These are phyloP conservation scores for Russula sp. DNA, from an alignment of 768 basidiomycete species.

Conservation along the genomic window DNA sequence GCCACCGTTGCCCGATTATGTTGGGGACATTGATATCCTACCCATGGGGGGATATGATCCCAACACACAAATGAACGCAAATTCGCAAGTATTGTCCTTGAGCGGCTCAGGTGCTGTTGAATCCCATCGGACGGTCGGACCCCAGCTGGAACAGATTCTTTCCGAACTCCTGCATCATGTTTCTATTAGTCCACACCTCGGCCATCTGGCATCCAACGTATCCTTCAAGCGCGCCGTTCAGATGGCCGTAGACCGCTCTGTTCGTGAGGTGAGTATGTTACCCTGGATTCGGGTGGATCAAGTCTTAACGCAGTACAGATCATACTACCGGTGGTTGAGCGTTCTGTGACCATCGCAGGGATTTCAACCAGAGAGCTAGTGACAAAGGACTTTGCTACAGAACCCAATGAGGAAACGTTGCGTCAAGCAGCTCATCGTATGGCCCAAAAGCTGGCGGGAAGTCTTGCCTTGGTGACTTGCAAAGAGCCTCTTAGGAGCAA, in stretches of 20 bases:
- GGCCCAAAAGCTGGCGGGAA: slow-evolving; percentile 96
- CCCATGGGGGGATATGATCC: slow-evolving; percentile 69
- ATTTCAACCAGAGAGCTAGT: slow-evolving; percentile 96
- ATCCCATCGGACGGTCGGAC: slow-evolving; percentile 58
- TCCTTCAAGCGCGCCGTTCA: slow-evolving; percentile 88
- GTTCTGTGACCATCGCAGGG: slow-evolving; percentile 96
- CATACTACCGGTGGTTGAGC: slow-evolving; percentile 93
- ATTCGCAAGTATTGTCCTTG: slow-evolving; percentile 58
- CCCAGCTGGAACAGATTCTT: slow-evolving; percentile 80
- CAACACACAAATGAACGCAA: slow-evolving; percentile 41
- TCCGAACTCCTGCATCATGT: slow-evolving; percentile 63
- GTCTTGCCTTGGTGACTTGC: slow-evolving; percentile 94
- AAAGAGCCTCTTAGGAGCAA: slow-evolving; percentile 95
- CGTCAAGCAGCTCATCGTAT: slow-evolving; percentile 90
- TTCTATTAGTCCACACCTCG: slow-evolving; percentile 70
- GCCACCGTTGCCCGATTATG: slow-evolving; percentile 71
- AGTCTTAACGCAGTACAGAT: slow-evolving; percentile 45
- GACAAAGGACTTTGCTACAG: slow-evolving; percentile 92
- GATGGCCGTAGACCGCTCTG: slow-evolving; percentile 86
- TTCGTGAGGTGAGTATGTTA: slow-evolving; percentile 70
- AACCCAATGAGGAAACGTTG: slow-evolving; percentile 84
- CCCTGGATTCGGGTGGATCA: not conserved
- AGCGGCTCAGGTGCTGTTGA: slow-evolving; percentile 57
- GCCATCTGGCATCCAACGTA: slow-evolving; percentile 68
- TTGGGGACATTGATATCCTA: slow-evolving; percentile 70